Evolutionary conservation across 1,284 basidiomycete genomes (phyloP), one percentile per base, ranked within the genome.

Genomic region (Macrocystidia cucumis): DNA sequence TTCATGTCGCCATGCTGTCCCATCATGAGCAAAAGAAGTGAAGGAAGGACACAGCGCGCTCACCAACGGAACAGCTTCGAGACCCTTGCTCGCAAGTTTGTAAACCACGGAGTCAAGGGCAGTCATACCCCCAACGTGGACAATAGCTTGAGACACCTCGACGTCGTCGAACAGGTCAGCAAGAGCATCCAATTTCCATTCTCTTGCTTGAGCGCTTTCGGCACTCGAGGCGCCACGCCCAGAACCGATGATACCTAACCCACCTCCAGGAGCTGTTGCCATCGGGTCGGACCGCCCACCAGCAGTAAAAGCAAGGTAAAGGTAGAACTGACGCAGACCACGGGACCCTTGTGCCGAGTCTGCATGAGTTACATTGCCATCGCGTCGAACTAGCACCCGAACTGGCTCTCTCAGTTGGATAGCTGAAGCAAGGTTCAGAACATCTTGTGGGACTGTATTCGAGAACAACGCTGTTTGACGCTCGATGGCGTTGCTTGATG

Each of bases 131-230:
- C 91, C 90, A 21, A 95, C 91, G 51, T 92, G 87, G 28, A 95
- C 85, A 41, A 95, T 81, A 0, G 86, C 89, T 47, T 92, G 89
- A 32, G 69, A 66, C 6, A 85, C 70, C 29, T 91, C 89, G 9
- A 90, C 75, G 54, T 98, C 93, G 33, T 95, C 91, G 45, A 96
- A 82, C 42, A 98, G 67, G 57, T 97, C 95, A 16, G 87, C 81
- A 22, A 98, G 70, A 11, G 91, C 92, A 52, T 98, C 93, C 34
- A 98, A 67, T 62, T 98, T 98, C 89, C 92, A 98, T 60, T 97
- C 93, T 44, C 90, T 76, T 23, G 91, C 91, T 55, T 91, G 86
- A 9, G 78, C 77, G 29, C 79, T 90, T 60, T 93, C 91, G 9
- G 88, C 83, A 56, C 67, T 87, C 8, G 78, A 75, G 3, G 78